A percentile compares a stretch with the other conserved stretches of the same genome.
These are phyloP conservation scores for Camellia granthamiana DNA, from an alignment of 148 eudicot genomes.

Conservation along the genomic window DNA sequence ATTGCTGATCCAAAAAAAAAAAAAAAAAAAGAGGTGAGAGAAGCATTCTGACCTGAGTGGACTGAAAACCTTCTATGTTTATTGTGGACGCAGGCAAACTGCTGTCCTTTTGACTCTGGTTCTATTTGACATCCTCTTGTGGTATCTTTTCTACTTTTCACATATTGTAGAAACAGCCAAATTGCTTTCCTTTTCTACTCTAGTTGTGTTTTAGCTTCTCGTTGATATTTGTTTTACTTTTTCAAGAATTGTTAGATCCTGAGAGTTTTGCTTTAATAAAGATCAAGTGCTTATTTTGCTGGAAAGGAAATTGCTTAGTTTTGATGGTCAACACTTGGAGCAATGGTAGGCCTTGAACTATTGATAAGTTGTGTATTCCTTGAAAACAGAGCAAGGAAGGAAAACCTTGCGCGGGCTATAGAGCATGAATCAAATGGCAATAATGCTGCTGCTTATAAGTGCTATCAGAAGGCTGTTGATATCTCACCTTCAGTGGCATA, in stretches of 20 bases:
- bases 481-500: constrained; percentile 85
- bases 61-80: neutral
- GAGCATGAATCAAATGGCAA: constrained; percentile 94
- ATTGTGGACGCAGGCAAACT: neutral
- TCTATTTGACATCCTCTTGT: constrained; percentile 4
- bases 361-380: neutral
- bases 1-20: no score
- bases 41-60: neutral
- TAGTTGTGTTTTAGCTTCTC: neutral
- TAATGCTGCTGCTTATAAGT: constrained; percentile 78
- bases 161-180: neutral
- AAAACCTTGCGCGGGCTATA: constrained; percentile 87
- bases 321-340: neutral
- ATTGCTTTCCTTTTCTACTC: neutral
- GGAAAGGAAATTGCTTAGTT: neutral
- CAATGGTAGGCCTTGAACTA: neutral
- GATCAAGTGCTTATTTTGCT: neutral
- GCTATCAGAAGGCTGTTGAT: constrained; percentile 93
- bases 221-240: neutral
- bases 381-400: constrained; percentile 75
- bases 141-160: neutral
- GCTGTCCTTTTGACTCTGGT: neutral
- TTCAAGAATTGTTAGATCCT: neutral
- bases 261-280: no score
- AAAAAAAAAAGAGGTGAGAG: neutral